These are phyloP conservation scores for Triticum monococcum DNA, from an alignment of 176 grass and related monocot genomes.

Conservation along the genomic window DNA sequence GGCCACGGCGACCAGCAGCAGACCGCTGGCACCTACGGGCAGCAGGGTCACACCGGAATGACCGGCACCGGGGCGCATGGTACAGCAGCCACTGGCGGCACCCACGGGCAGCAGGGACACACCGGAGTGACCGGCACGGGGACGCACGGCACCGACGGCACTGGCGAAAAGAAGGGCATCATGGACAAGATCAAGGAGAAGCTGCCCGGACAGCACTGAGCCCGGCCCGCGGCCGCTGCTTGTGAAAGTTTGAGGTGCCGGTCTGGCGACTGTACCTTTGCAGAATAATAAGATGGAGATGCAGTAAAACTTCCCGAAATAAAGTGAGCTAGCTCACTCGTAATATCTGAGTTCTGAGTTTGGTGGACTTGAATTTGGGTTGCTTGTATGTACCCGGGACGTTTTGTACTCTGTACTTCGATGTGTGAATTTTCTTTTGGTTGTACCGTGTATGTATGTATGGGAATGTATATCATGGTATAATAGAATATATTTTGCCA, in stretches of 20 bases:
- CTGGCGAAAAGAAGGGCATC: slow-evolving; percentile 61
- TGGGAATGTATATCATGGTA: too few species aligned
- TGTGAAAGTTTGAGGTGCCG: neutral
- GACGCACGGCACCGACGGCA: neutral
- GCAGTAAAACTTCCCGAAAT: neutral
- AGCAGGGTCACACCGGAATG: neutral
- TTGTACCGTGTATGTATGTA: too few species aligned
- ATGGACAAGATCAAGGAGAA: slow-evolving; percentile 85
- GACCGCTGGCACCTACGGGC: neutral
- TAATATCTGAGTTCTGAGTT: too few species aligned
- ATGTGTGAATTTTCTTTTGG: too few species aligned
- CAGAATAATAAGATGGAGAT: neutral
- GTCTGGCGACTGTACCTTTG: too few species aligned
- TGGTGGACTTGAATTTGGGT: too few species aligned
- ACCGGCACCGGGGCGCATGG: neutral
- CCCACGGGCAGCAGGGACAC: slow-evolving; percentile 20
- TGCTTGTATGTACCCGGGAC: too few species aligned
- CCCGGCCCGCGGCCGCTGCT: neutral
- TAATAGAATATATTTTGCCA: too few species aligned
- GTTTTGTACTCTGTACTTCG: too few species aligned
- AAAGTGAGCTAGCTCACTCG: neutral
- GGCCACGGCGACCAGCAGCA: slow-evolving; percentile 23
- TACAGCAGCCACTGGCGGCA: neutral
- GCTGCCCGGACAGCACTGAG: slow-evolving; percentile 58
- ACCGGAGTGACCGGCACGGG: neutral